These are phyloP conservation scores for Echium plantagineum DNA, from an alignment of 257 asterid genomes.

Conservation along the genomic window DNA sequence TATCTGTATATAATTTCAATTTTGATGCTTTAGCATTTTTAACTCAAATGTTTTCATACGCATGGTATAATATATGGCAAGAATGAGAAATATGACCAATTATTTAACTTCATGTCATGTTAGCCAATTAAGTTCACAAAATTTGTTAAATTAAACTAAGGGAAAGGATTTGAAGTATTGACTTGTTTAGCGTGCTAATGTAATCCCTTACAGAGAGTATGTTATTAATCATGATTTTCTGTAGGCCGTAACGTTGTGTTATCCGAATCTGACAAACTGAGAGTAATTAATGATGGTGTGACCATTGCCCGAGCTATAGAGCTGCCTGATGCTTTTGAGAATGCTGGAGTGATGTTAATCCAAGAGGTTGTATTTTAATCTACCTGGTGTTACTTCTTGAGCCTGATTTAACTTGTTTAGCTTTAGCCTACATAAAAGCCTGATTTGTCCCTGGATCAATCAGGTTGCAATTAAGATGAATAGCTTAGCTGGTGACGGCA, in stretches of 20 bases:
- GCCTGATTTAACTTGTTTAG: not conserved
- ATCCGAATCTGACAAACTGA: slow-evolving; percentile 48
- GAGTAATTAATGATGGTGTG: slow-evolving; percentile 89
- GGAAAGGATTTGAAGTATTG: no score
- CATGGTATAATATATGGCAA: no score
- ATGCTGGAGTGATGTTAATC: slow-evolving; percentile 67
- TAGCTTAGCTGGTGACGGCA: slow-evolving; percentile 84
- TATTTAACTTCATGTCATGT: no score
- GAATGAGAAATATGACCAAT: no score
- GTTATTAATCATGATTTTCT: slow-evolving; percentile 7
- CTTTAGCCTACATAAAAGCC: not conserved
- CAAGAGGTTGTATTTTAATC: slow-evolving; percentile 53
- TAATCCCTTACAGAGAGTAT: no score
- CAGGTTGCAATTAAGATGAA: slow-evolving; percentile 86
- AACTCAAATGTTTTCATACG: no score
- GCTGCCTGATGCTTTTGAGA: slow-evolving; percentile 82
- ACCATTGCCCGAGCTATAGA: slow-evolving; percentile 88
- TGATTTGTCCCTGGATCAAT: not conserved
- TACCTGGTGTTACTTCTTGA: not conserved
- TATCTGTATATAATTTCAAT: no score
- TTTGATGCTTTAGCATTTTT: no score
- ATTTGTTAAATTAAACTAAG: no score
- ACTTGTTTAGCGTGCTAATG: no score
- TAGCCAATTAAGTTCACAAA: no score
- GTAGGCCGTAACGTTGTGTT: slow-evolving; percentile 85